Percentiles rank a stretch among this genome's conserved stretches.
Conservation (phyloP, 495 filamentous ascomycete genomes). For the Talaromyces proteolyticus region DNA sequence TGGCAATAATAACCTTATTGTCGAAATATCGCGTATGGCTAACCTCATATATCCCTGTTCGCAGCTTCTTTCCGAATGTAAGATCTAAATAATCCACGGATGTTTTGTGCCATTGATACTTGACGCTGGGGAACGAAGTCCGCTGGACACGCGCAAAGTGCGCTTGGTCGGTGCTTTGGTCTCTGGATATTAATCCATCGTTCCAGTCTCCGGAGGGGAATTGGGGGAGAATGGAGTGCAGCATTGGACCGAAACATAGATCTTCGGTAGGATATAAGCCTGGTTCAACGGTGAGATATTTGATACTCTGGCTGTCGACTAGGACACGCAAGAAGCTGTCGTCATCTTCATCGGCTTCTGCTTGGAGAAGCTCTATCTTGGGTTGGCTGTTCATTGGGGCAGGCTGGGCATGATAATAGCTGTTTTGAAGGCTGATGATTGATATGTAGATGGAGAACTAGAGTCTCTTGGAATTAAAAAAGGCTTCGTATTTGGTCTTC, state of each 20-base stretch:
- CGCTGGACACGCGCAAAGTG: slow-evolving; percentile 10
- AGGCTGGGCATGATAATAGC: too few species aligned
- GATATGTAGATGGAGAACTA: too few species aligned
- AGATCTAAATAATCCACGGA: slow-evolving; percentile 16
- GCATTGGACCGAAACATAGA: slow-evolving; percentile 26
- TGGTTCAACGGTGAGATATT: slow-evolving; percentile 29
- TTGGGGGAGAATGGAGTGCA: slow-evolving; percentile 11
- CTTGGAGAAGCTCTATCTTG: slow-evolving; percentile 19
- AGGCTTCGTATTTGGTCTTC: too few species aligned
- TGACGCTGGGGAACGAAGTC: slow-evolving; percentile 15
- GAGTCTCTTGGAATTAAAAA: too few species aligned
- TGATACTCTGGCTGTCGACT: slow-evolving; percentile 20
- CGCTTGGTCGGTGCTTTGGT: slow-evolving; percentile 10
- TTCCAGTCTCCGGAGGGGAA: slow-evolving; percentile 20
- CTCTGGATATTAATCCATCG: slow-evolving; percentile 14
- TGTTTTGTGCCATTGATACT: slow-evolving; percentile 16
- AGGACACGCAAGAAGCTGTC: slow-evolving; percentile 22
- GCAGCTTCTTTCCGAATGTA: slow-evolving; percentile 11
- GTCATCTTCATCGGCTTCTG: slow-evolving; percentile 19
- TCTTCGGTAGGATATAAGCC: slow-evolving; percentile 22
- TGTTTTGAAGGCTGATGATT: too few species aligned
- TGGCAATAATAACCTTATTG: slow-evolving; percentile 23
- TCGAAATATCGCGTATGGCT: slow-evolving; percentile 12
- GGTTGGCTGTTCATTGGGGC: slow-evolving; percentile 10
- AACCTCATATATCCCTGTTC: slow-evolving; percentile 20